A percentile compares a stretch with the other conserved stretches of the same genome.
Evolutionary conservation across 306 rosid species (phyloP).

Genomic region (Prosopis cineraria): DNA sequence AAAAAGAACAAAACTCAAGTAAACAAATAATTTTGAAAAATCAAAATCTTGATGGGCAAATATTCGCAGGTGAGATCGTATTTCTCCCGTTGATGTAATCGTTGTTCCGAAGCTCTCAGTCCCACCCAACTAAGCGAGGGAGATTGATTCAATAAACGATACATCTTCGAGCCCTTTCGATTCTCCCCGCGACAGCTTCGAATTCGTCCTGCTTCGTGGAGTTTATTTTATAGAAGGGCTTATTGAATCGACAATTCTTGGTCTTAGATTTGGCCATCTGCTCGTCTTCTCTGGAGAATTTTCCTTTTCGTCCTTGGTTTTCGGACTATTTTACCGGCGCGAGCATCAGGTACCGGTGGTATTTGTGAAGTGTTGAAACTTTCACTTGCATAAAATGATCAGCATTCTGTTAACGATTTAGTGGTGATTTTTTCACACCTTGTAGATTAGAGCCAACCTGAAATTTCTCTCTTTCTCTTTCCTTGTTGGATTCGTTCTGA

Average conservation of each 20-base stretch:
- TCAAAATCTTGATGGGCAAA: neutral
- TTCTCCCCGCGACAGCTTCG: constrained; percentile 1
- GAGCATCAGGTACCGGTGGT: constrained; percentile 37
- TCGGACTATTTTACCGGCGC: constrained; percentile 25
- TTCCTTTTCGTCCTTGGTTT: constrained; percentile 1
- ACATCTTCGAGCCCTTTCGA: neutral
- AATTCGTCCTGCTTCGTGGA: neutral
- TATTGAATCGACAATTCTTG: constrained; percentile 7
- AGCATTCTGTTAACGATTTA: neutral
- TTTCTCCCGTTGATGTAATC: neutral
- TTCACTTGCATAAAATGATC: neutral
- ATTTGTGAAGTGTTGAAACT: constrained; percentile 32
- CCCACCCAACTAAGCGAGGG: neutral
- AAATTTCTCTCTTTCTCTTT: neutral
- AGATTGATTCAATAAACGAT: constrained; percentile 20
- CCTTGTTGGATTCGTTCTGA: neutral
- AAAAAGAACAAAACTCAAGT: no score
- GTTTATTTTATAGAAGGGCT: neutral
- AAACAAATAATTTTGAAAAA: no score
- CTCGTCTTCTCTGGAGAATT: neutral
- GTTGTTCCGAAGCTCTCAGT: neutral
- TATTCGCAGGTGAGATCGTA: neutral
- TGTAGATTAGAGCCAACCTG: neutral
- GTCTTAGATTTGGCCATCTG: neutral
- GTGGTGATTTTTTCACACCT: neutral